Evolutionary conservation across 208 protist species (phyloP).

Genomic region (Leishmania arabica): DNA sequence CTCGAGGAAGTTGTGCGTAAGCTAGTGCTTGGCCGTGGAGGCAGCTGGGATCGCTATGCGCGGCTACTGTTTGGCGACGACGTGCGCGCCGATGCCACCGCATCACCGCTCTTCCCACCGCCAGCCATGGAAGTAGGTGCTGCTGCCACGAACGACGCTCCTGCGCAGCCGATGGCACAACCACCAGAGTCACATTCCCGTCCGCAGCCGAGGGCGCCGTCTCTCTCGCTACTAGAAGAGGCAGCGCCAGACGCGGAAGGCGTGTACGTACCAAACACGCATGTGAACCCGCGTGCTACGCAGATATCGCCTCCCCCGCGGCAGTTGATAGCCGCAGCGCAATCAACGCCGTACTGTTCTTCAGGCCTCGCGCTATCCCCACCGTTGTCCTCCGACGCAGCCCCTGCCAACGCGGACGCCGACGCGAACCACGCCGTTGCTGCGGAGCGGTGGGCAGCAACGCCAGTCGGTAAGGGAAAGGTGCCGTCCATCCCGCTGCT

Average conservation of each 20-base stretch:
- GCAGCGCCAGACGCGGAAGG: neutral
- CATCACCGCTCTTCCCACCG: neutral
- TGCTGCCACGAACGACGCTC: neutral
- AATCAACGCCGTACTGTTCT: neutral
- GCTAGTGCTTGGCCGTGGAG: constrained; percentile 32
- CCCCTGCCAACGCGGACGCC: neutral
- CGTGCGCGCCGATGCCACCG: neutral
- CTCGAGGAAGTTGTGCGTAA: constrained; percentile 24
- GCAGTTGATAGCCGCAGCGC: neutral
- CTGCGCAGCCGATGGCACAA: neutral
- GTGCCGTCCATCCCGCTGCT: constrained; percentile 25
- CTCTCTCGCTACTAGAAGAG: constrained; percentile 7
- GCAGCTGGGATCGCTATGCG: constrained; percentile 10
- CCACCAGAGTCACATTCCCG: neutral
- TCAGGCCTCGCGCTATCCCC: neutral
- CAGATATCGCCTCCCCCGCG: neutral
- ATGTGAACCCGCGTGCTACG: neutral
- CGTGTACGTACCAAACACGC: neutral
- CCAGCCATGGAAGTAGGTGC: neutral
- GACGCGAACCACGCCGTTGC: neutral
- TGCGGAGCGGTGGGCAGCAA: neutral
- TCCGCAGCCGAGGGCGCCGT: neutral
- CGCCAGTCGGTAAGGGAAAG: neutral
- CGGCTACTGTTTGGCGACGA: constrained; percentile 16
- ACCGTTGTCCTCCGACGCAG: neutral